These are phyloP conservation scores for Paspalum notatum DNA, from an alignment of 176 grass and related monocot species.

Conservation along the genomic window DNA sequence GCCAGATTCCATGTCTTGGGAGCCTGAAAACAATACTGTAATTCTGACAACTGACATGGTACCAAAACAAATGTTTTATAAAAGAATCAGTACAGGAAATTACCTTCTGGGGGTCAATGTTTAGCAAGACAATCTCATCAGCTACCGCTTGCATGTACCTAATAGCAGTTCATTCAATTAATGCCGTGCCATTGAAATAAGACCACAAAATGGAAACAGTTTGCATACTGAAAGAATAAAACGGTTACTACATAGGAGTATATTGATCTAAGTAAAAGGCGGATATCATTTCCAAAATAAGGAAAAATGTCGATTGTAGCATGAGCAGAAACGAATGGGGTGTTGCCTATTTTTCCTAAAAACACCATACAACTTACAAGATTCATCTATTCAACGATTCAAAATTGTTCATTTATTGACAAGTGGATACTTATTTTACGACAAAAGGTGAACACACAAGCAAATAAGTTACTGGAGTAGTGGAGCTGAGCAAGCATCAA, in stretches of 20 bases:
- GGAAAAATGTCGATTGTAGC: background rate
- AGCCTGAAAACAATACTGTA: slow-evolving; percentile 53
- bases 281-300: background rate
- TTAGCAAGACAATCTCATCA: slow-evolving; percentile 81
- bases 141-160: slow-evolving; percentile 98
- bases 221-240: slow-evolving; percentile 7
- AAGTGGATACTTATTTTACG: too few species aligned
- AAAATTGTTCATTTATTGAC: too few species aligned
- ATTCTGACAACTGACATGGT: slow-evolving; percentile 19
- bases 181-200: slow-evolving; percentile 12
- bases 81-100: slow-evolving; percentile 2
- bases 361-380: too few species aligned
- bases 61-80: background rate
- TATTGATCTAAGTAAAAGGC: background rate
- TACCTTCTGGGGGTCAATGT: slow-evolving; percentile 79
- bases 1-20: slow-evolving; percentile 70
- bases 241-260: slow-evolving; percentile 10
- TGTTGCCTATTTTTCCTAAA: too few species aligned
- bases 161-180: slow-evolving; percentile 43
- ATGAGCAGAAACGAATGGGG: too few species aligned
- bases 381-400: too few species aligned
- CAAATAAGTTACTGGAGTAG: too few species aligned
- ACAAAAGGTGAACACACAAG: too few species aligned
- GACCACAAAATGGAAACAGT: background rate
- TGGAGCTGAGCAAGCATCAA: too few species aligned